Base-by-base conservation (phyloP, 2,329 filamentous ascomycete genomes). In the Fusarium penzigii region DNA sequence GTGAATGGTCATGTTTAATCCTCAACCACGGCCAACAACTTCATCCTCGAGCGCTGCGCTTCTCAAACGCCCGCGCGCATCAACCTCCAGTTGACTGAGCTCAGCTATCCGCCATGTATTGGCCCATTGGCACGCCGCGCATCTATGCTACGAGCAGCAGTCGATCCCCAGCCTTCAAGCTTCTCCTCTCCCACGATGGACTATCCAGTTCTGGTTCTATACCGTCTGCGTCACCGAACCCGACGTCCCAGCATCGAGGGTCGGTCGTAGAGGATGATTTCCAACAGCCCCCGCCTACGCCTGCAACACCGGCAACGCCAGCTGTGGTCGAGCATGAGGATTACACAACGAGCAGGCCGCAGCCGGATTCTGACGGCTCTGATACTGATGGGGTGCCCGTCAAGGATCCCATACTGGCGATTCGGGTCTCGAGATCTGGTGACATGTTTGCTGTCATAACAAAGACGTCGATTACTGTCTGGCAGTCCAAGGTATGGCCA, bases 371-470 rank as follows among this genome's bases (percentile, higher is more conserved):
- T 47, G 42, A 63, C 64, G 46, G 59, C 57, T 45, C 64, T 63
- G 57, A 61, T 57, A 63, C 40, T 54, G 59, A 55, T 10, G 52
- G 65, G 46, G 74, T 80, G 59, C 79, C 77, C 16, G 67, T 72
- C 42, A 83, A 78, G 66, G 88, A 88, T 67, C 83, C 81, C 17
- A 84, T 97, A 49, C 75, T 90, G 56, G 89, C 89, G 7, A 77
- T 96, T 48, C 85, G 86, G 58, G 83, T 92, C 39, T 89, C 92
- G 2, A 85, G 92, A 42, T 87, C 83, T 50, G 92, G 92, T 39
- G 88, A 92, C 65, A 75, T 85, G 56, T 97, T 99, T 73, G 90
- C 90, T 46, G 91, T 91, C 43, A 90, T 97, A 67, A 97, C 93
- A 1, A 77, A 83, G 6, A 89, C 89, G 2, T 89, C 89, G 12